Evolutionary conservation across 495 filamentous ascomycete species (phyloP).

Genomic region (Elasticomyces elasticus): DNA sequence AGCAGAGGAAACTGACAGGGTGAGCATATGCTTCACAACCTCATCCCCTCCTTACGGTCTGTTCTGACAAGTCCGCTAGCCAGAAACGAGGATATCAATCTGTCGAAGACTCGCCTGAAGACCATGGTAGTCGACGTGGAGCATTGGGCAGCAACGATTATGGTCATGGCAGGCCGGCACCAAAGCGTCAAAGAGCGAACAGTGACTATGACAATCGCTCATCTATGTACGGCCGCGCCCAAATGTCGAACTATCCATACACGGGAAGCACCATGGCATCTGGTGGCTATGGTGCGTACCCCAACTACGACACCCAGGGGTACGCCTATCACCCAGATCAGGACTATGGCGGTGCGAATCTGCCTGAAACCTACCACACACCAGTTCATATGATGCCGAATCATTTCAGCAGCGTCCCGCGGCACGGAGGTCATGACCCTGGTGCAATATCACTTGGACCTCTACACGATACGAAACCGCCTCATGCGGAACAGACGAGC

Average conservation of each 20-base stretch:
- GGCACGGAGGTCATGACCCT: neutral
- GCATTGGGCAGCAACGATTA: neutral
- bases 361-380: neutral
- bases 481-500: neutral
- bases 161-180: neutral
- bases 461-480: neutral
- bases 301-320: neutral
- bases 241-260: neutral
- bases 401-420: neutral
- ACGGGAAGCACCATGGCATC: neutral
- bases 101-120: neutral
- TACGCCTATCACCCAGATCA: neutral
- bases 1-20: slow-evolving; percentile 31
- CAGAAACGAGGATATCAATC: neutral
- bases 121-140: neutral
- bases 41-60: too few species aligned
- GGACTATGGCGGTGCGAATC: neutral
- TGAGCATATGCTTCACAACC: neutral
- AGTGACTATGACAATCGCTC: neutral
- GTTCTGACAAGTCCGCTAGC: neutral
- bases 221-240: neutral
- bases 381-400: neutral
- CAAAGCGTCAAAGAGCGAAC: neutral
- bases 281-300: neutral
- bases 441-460: neutral